Conservation (phyloP, 345 rosid genomes). For the Salix udensis region DNA sequence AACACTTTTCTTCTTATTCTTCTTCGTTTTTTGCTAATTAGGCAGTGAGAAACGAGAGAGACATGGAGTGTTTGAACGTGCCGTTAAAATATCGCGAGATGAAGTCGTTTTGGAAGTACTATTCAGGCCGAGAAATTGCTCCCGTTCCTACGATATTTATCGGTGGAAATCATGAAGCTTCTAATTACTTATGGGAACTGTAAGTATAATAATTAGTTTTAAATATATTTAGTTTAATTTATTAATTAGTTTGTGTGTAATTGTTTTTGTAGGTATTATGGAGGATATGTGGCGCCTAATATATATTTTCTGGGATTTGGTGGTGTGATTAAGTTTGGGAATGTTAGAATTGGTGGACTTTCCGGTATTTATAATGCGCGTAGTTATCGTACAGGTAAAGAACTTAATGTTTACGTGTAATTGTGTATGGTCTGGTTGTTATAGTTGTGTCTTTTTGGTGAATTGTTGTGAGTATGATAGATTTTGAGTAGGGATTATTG, state of each 20-base stretch:
- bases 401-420: too few relatives aligned
- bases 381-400: slow-evolving; percentile 55
- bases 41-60: slow-evolving; percentile 85
- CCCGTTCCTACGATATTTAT: slow-evolving; percentile 88
- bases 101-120: slow-evolving; percentile 94
- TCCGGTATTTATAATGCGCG: slow-evolving; percentile 75
- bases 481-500: background rate
- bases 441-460: background rate
- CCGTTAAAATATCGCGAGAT: slow-evolving; percentile 67
- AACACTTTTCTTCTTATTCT: background rate
- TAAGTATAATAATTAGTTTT: slow-evolving; percentile 22
- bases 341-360: slow-evolving; percentile 82
- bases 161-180: slow-evolving; percentile 98
- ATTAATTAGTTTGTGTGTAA: background rate
- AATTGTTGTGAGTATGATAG: background rate
- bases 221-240: background rate
- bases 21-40: slow-evolving; percentile 7
- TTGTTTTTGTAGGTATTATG: slow-evolving; percentile 56
- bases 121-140: slow-evolving; percentile 70
- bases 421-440: too few relatives aligned
- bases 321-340: slow-evolving; percentile 83
- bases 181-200: slow-evolving; percentile 93
- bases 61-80: slow-evolving; percentile 76
- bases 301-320: slow-evolving; percentile 78
- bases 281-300: slow-evolving; percentile 94